A percentile compares a stretch with the other conserved stretches of the same genome.
phyloP scores from a whole-genome alignment of 306 rosid species.

The Cicer yamashitae region DNA sequence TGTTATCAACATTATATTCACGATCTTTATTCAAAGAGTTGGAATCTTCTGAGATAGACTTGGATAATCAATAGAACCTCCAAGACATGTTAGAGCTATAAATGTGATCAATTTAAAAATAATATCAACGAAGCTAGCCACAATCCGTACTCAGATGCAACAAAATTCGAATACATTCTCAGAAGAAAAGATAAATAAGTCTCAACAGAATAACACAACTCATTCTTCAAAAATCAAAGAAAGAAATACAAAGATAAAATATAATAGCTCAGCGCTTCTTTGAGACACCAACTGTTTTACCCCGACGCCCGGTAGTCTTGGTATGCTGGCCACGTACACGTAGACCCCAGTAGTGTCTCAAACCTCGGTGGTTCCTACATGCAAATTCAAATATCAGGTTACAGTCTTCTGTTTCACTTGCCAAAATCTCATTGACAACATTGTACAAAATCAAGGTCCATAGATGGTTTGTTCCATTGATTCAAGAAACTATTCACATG shows the following conservation, averaged over 20 bases:
- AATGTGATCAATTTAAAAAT: not conserved
- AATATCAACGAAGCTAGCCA: not conserved
- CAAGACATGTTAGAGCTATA: too few species aligned
- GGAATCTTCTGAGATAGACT: too few species aligned
- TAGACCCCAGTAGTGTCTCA: slow-evolving; percentile 56
- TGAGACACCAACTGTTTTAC: slow-evolving; percentile 91
- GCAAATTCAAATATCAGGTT: slow-evolving; percentile 14
- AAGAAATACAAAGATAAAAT: slow-evolving; percentile 8
- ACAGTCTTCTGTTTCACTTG: not conserved
- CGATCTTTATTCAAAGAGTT: too few species aligned
- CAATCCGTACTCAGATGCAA: slow-evolving; percentile 3
- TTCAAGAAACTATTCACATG: not conserved
- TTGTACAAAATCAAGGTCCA: not conserved
- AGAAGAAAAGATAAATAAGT: not conserved
- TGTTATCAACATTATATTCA: too few species aligned
- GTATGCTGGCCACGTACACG: slow-evolving; percentile 93
- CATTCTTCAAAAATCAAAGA: slow-evolving; percentile 37
- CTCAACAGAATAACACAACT: slow-evolving; percentile 30
- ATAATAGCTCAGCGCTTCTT: slow-evolving; percentile 70
- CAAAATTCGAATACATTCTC: slow-evolving; percentile 33
- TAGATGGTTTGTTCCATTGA: not conserved
- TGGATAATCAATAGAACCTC: not conserved
- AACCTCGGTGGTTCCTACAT: slow-evolving; percentile 53
- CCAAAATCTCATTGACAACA: not conserved
- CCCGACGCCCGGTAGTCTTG: slow-evolving; percentile 85